Conservation (phyloP, 768 basidiomycete genomes). For the Tricholoma matsutake region DNA sequence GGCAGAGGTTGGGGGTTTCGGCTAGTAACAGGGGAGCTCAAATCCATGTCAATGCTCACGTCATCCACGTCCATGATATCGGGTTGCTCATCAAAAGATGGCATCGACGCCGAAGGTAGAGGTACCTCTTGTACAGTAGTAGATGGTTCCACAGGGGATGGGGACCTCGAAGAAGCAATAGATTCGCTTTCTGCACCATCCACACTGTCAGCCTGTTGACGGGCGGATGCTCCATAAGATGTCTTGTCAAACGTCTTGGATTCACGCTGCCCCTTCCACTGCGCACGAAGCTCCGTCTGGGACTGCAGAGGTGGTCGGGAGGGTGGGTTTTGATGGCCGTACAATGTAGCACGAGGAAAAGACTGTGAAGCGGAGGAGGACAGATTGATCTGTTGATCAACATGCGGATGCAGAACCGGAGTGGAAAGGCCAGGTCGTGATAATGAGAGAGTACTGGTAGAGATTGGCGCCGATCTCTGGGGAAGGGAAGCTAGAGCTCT, state of each 20-base stretch:
- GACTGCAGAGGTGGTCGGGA: constrained; percentile 7
- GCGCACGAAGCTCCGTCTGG: constrained; percentile 12
- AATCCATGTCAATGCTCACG: background rate
- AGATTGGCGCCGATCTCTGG: background rate
- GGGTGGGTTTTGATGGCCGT: background rate
- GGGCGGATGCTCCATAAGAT: constrained; percentile 12
- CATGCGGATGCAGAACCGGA: background rate
- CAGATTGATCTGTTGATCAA: constrained; percentile 4
- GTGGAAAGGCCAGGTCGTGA: background rate
- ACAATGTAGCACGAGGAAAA: constrained; percentile 5
- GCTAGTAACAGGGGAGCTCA: background rate
- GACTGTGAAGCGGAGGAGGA: constrained; percentile 6
- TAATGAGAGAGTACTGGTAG: background rate
- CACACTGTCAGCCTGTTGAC: constrained; percentile 5
- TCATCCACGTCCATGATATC: background rate
- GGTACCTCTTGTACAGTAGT: background rate
- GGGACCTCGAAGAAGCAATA: constrained; percentile 7
- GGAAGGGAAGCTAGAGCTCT: background rate
- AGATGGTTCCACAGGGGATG: background rate
- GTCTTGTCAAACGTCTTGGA: constrained; percentile 5
- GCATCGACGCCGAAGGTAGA: background rate
- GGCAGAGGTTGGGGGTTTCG: background rate
- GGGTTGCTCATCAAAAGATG: background rate
- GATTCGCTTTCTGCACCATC: constrained; percentile 7
- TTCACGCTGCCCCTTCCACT: constrained; percentile 13